These are phyloP conservation scores for Collybia nuda DNA, from an alignment of 768 basidiomycete genomes.

Conservation along the genomic window DNA sequence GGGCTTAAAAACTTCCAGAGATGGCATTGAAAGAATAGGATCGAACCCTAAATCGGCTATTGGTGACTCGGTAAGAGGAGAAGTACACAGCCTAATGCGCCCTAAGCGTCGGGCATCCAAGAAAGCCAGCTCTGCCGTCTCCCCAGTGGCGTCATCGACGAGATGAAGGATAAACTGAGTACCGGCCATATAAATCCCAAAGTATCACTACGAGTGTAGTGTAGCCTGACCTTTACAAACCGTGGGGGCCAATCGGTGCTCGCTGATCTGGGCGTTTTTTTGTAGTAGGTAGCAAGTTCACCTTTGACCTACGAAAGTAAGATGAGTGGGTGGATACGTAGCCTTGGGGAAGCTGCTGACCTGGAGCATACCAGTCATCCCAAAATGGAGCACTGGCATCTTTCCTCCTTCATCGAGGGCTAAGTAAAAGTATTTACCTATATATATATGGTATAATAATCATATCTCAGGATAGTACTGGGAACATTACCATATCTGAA, in stretches of 20 bases:
- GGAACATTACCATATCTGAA: conserved; percentile 49
- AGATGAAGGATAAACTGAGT: conserved; percentile 65
- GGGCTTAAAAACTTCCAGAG: conserved; percentile 47
- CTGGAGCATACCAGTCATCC: conserved; percentile 86
- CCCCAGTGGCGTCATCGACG: conserved; percentile 31
- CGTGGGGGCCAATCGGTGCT: conserved; percentile 62
- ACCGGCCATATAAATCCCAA: background rate
- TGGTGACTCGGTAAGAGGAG: conserved; percentile 63
- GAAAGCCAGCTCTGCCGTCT: conserved; percentile 60
- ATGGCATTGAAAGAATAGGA: conserved; percentile 69
- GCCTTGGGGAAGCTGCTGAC: conserved; percentile 23
- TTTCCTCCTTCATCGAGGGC: conserved; percentile 59
- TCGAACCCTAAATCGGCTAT: conserved; percentile 77
- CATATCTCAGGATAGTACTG: background rate
- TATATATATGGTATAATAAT: background rate
- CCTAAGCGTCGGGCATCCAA: conserved; percentile 71
- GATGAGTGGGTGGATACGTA: background rate
- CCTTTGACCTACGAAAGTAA: conserved; percentile 43
- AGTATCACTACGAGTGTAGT: background rate
- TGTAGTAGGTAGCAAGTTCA: conserved; percentile 47
- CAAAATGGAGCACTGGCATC: conserved; percentile 75
- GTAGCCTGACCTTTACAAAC: conserved; percentile 54
- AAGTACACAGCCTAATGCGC: conserved; percentile 60
- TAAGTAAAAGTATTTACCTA: conserved; percentile 64
- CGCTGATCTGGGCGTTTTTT: conserved; percentile 36